Conservation (phyloP, 2,329 filamentous ascomycete species). For the Aspergillus spinulosporus region DNA sequence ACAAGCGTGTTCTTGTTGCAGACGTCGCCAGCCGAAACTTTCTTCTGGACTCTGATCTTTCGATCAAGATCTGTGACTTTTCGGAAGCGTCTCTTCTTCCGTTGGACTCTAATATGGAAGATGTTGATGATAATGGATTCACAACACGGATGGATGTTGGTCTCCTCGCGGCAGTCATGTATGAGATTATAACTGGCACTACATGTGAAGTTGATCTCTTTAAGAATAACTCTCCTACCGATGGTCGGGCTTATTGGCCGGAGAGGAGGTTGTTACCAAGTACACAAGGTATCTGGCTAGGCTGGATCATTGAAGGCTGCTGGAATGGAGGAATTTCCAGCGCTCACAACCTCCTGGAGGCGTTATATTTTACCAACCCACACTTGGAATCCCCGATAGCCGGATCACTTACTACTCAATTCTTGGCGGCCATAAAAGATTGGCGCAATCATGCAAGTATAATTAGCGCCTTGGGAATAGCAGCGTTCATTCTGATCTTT, state of each 20-base stretch:
- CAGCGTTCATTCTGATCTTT: conserved; percentile 8
- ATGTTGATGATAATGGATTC: conserved; percentile 30
- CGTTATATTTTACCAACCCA: background rate
- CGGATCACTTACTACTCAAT: background rate
- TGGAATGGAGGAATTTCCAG: conserved; percentile 17
- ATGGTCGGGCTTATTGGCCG: conserved; percentile 24
- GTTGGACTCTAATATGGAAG: conserved; percentile 28
- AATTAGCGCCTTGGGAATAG: conserved; percentile 7
- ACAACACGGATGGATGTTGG: conserved; percentile 33
- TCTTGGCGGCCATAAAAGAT: background rate
- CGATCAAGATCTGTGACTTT: conserved; percentile 34
- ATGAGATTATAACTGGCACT: conserved; percentile 29
- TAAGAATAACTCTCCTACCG: conserved; percentile 11
- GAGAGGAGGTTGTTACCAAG: conserved; percentile 25
- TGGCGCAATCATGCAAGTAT: conserved; percentile 3
- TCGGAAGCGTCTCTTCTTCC: conserved; percentile 28
- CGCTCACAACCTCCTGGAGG: conserved; percentile 2
- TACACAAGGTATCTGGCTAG: conserved; percentile 30
- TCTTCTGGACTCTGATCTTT: conserved; percentile 31
- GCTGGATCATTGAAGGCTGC: conserved; percentile 29
- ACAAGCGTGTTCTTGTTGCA: conserved; percentile 28
- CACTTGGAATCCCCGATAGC: background rate
- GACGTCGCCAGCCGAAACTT: conserved; percentile 34
- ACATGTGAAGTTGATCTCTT: conserved; percentile 19
- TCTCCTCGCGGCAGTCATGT: conserved; percentile 34